Base-by-base conservation (phyloP, 1,284 basidiomycete genomes). In the Trichosporon coremiiforme region DNA sequence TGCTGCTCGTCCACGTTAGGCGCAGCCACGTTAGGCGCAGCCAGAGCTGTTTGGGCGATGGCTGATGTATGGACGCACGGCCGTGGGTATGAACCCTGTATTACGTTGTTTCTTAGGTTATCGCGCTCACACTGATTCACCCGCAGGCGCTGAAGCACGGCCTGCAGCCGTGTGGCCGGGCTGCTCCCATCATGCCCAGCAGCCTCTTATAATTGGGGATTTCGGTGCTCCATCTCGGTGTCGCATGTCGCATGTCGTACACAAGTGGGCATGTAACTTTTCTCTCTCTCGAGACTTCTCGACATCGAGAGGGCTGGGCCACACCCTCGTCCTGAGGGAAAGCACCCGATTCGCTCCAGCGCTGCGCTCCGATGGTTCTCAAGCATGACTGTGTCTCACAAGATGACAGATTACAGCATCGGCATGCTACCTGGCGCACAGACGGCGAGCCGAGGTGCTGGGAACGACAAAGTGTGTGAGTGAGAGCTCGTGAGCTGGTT, bases 61-160 rank as follows among this genome's bases (percentile, higher is more conserved):
- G 47, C 47, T 47, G 45, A 22, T 20, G 47, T 17, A 9, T 53
- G 47, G 47, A 17, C 47, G 47, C 47, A 22, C 47, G 47, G 47
- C 47, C 47, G 9, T 47, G 45, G 4, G 36, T 35, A 12, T 45
- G 20, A 20, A 53, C 47, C 47, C 47, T 53, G 47, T 20, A 53
- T 53, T 53, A 53, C 47, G 47, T 53, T 53, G 47, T 53, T 53
- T 20, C n/a, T 53, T 53, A 53, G 47, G 47, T 53, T 53, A 53
- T 53, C 47, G 47, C 20, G 20, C 47, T 53, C 47, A 22, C 47
- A 53, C 20, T 17, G 47, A 53, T 53, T 53, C 47, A 53, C 47
- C 47, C 47, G 47, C 36, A 38, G 12, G 10, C 36, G 4, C 36
- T 12, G 6, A 6, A 38, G 36, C 36, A 38, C 10, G 10, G 36